phyloP scores from a whole-genome alignment of 495 filamentous ascomycete species.

The Xylaria acuta region DNA sequence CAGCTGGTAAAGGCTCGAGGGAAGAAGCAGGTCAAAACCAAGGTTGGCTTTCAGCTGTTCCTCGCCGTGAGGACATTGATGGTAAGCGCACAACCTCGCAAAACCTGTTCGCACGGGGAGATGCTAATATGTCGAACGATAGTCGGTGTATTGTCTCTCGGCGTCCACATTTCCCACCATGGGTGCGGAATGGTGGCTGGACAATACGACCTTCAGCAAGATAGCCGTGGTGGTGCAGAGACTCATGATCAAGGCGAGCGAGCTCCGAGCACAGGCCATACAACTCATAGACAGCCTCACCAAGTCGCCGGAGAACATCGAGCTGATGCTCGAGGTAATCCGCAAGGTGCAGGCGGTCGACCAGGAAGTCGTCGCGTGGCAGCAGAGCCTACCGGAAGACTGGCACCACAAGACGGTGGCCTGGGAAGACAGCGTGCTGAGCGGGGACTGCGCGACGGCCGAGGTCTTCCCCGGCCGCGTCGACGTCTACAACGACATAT shows the following conservation, averaged over 20 bases:
- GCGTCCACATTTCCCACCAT: slow-evolving; percentile 52
- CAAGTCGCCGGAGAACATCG: slow-evolving; percentile 46
- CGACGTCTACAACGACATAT: slow-evolving; percentile 59
- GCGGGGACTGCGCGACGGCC: slow-evolving; percentile 47
- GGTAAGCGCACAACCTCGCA: slow-evolving; percentile 39
- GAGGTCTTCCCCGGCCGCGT: slow-evolving; percentile 60
- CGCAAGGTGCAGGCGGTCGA: slow-evolving; percentile 51
- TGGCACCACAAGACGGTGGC: slow-evolving; percentile 52
- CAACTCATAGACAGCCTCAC: slow-evolving; percentile 43
- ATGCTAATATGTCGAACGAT: slow-evolving; percentile 4
- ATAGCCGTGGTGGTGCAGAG: slow-evolving; percentile 48
- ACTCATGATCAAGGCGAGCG: slow-evolving; percentile 52
- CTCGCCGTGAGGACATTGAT: slow-evolving; percentile 59
- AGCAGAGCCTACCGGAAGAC: slow-evolving; percentile 44
- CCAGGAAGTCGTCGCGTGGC: slow-evolving; percentile 51
- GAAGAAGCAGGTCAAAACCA: slow-evolving; percentile 55
- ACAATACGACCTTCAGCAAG: slow-evolving; percentile 48
- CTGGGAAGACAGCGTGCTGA: slow-evolving; percentile 50
- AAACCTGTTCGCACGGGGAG: neutral
- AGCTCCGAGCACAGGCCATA: slow-evolving; percentile 55
- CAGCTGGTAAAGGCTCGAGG: slow-evolving; percentile 61
- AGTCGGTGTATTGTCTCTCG: slow-evolving; percentile 56
- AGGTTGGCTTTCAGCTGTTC: slow-evolving; percentile 56
- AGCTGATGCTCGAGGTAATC: slow-evolving; percentile 50
- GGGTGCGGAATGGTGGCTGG: slow-evolving; percentile 60